These are phyloP conservation scores for Lactarius quietus DNA, from an alignment of 768 basidiomycete species.

Conservation along the genomic window DNA sequence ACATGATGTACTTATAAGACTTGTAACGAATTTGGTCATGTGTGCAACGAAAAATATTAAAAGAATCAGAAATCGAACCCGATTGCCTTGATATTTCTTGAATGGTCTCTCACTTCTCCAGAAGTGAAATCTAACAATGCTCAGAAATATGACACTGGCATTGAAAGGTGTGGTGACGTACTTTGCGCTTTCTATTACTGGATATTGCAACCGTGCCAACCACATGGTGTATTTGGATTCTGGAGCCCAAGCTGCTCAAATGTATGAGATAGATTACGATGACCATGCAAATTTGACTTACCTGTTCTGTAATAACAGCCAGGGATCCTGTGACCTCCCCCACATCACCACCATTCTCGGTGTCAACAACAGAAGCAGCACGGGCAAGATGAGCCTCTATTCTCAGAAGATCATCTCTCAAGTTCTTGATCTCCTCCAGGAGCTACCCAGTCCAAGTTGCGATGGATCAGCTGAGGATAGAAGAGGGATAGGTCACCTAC, in stretches of 20 bases:
- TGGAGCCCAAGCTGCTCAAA: not conserved
- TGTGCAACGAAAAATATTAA: too few relatives aligned
- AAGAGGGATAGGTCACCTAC: not conserved
- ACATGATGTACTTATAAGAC: too few relatives aligned
- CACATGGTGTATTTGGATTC: not conserved
- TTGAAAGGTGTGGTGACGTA: too few relatives aligned
- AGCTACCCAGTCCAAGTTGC: not conserved
- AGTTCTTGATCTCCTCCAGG: not conserved
- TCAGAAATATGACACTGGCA: too few relatives aligned
- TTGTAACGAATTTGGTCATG: too few relatives aligned
- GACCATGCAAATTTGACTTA: not conserved
- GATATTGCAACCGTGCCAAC: not conserved
- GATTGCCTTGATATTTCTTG: too few relatives aligned
- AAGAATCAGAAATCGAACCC: too few relatives aligned
- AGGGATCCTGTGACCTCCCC: not conserved
- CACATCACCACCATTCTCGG: not conserved
- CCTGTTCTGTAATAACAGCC: not conserved
- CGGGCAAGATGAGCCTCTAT: not conserved
- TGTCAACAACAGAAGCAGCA: not conserved
- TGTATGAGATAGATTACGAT: not conserved
- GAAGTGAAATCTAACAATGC: too few relatives aligned
- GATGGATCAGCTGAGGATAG: not conserved
- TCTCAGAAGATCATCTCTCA: not conserved
- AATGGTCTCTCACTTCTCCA: too few relatives aligned
- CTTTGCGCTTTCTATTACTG: not conserved